phyloP scores from a whole-genome alignment of 768 basidiomycete genomes.

The Boletus rufocinnamomeus region DNA sequence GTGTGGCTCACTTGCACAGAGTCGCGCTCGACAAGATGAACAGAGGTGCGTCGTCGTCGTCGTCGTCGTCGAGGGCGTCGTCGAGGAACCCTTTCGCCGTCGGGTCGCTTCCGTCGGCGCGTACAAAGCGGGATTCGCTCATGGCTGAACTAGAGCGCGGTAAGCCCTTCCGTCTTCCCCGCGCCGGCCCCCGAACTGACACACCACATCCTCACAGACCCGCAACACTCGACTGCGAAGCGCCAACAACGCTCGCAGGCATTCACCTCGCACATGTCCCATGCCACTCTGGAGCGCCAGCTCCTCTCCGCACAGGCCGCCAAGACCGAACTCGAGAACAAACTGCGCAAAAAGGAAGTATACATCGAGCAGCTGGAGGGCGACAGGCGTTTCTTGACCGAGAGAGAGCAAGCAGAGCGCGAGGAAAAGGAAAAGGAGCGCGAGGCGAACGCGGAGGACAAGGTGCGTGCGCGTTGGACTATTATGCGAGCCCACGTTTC shows the following conservation, averaged over 20 bases:
- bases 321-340: conserved; percentile 65
- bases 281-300: conserved; percentile 68
- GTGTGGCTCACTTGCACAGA: background rate
- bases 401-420: conserved; percentile 66
- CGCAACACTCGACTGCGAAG: conserved; percentile 65
- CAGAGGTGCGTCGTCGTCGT: conserved; percentile 9
- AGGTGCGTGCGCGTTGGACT: conserved; percentile 45
- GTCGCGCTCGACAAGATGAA: conserved; percentile 11
- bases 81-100: conserved; percentile 6
- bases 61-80: conserved; percentile 23
- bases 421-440: conserved; percentile 66
- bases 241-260: conserved; percentile 64
- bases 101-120: conserved; percentile 16
- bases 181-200: background rate
- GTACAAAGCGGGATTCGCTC: conserved; percentile 61
- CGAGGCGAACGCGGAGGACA: conserved; percentile 52
- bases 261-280: conserved; percentile 60
- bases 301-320: conserved; percentile 61
- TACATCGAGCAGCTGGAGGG: conserved; percentile 65
- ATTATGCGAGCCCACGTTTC: background rate
- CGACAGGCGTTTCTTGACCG: conserved; percentile 68
- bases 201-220: conserved; percentile 43
- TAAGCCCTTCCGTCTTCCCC: conserved; percentile 19
- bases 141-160: conserved; percentile 71
- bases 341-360: conserved; percentile 64